A percentile compares a stretch with the other conserved stretches of the same genome.
Evolutionary conservation across 495 filamentous ascomycete genomes (phyloP).

Genomic region (Lasiosphaeria ovina): DNA sequence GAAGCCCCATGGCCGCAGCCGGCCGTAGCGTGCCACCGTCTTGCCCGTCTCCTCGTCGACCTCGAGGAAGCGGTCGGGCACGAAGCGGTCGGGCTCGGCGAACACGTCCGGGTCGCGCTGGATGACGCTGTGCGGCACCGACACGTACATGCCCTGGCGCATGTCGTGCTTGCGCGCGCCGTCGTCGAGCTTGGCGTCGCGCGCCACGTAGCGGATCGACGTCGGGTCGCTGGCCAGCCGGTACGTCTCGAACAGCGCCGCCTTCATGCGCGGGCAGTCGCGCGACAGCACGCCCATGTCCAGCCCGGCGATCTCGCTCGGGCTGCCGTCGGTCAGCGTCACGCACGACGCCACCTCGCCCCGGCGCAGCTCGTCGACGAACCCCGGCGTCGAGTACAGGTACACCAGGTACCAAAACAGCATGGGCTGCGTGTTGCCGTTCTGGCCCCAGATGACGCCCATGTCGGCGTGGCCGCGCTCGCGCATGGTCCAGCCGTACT

Average conservation of each 20-base stretch:
- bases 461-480: conserved; percentile 7
- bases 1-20: conserved; percentile 17
- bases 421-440: conserved; percentile 9
- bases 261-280: conserved; percentile 16
- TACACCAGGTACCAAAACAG: conserved; percentile 11
- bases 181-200: conserved; percentile 6
- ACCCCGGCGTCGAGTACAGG: conserved; percentile 10
- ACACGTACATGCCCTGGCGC: conserved; percentile 7
- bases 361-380: conserved; percentile 1
- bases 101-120: conserved; percentile 18
- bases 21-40: conserved; percentile 11
- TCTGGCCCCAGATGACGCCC: background rate
- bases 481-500: conserved; percentile 5
- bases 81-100: conserved; percentile 16
- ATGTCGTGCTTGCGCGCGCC: conserved; percentile 7
- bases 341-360: conserved; percentile 4
- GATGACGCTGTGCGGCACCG: conserved; percentile 6
- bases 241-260: conserved; percentile 15
- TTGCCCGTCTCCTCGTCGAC: background rate
- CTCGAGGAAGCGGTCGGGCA: conserved; percentile 25
- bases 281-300: conserved; percentile 1
- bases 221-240: conserved; percentile 13
- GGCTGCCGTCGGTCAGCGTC: background rate
- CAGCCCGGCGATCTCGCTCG: background rate
- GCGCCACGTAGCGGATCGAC: conserved; percentile 16